Percentiles rank a stretch among this genome's conserved stretches.
phyloP scores from a whole-genome alignment of 1,284 basidiomycete species.

The Ganoderma boninense region DNA sequence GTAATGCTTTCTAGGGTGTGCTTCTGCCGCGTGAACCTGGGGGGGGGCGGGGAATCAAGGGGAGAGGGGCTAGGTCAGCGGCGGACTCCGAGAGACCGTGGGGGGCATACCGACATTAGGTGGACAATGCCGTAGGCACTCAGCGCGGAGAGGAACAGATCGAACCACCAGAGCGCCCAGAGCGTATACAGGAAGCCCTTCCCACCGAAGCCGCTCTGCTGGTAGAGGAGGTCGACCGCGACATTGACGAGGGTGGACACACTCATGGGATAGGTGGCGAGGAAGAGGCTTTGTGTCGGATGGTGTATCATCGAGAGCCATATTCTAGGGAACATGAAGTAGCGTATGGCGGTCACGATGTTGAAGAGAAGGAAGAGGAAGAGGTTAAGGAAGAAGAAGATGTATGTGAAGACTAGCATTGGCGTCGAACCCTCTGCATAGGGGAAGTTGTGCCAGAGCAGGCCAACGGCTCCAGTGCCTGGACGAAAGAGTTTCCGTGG shows the following conservation, averaged over 20 bases:
- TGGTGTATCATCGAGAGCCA: slow-evolving; percentile 52
- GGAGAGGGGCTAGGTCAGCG: neutral
- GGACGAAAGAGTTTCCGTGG: slow-evolving; percentile 12
- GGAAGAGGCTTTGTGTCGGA: slow-evolving; percentile 64
- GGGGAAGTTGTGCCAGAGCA: slow-evolving; percentile 50
- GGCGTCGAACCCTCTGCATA: slow-evolving; percentile 43
- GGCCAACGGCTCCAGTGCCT: slow-evolving; percentile 50
- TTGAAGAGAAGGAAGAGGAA: slow-evolving; percentile 58
- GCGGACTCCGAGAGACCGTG: neutral
- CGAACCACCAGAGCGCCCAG: slow-evolving; percentile 73
- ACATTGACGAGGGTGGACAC: slow-evolving; percentile 56
- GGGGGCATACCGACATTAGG: slow-evolving; percentile 51
- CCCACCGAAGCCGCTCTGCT: slow-evolving; percentile 52
- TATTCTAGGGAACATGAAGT: slow-evolving; percentile 55
- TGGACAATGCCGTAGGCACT: slow-evolving; percentile 64
- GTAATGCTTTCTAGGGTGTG: slow-evolving; percentile 58
- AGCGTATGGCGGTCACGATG: slow-evolving; percentile 51
- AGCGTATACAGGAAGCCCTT: slow-evolving; percentile 55
- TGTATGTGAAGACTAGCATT: slow-evolving; percentile 44
- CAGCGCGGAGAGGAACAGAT: slow-evolving; percentile 53
- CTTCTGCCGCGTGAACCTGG: slow-evolving; percentile 63
- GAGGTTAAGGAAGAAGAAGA: slow-evolving; percentile 65
- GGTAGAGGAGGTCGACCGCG: slow-evolving; percentile 36
- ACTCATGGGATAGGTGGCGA: slow-evolving; percentile 71
- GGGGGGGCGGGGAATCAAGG: neutral